phyloP scores from a whole-genome alignment of 2,329 filamentous ascomycete genomes.

The Xylaria arbuscula region DNA sequence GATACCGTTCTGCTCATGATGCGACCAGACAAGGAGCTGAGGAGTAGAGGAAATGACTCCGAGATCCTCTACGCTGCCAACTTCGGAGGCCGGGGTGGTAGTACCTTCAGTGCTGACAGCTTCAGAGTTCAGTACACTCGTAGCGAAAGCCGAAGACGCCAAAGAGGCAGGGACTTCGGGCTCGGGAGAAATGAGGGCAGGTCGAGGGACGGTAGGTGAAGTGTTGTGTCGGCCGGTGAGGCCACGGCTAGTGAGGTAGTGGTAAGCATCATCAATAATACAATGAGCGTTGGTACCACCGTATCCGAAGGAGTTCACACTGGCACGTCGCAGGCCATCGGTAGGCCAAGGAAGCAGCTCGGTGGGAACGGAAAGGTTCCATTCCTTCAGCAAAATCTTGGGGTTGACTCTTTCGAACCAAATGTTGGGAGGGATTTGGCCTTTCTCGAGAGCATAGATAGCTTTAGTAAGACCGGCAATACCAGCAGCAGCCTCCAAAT shows the following conservation, averaged over 20 bases:
- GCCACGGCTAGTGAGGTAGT: constrained; percentile 44
- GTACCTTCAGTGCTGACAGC: constrained; percentile 39
- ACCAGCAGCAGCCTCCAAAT: constrained; percentile 46
- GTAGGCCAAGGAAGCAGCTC: constrained; percentile 46
- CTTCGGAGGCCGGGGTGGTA: constrained; percentile 42
- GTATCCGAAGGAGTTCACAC: constrained; percentile 53
- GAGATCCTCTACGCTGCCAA: constrained; percentile 41
- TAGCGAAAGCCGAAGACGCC: constrained; percentile 39
- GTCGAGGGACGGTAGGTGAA: constrained; percentile 32
- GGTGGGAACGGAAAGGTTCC: constrained; percentile 46
- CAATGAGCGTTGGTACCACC: constrained; percentile 53
- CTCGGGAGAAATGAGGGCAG: constrained; percentile 32
- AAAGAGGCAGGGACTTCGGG: constrained; percentile 34
- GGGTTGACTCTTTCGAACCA: constrained; percentile 47
- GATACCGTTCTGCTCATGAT: constrained; percentile 47
- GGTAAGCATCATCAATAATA: constrained; percentile 50
- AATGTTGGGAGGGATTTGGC: constrained; percentile 47
- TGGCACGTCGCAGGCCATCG: constrained; percentile 47
- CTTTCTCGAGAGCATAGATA: constrained; percentile 44
- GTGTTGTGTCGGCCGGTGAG: constrained; percentile 45
- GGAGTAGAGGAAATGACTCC: constrained; percentile 42
- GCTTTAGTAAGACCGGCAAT: constrained; percentile 48
- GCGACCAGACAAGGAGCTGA: constrained; percentile 46
- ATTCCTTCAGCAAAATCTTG: constrained; percentile 47
- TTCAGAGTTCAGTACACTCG: constrained; percentile 40